Base-by-base conservation (phyloP, 805 yeast species). In the Candida silvatica region DNA sequence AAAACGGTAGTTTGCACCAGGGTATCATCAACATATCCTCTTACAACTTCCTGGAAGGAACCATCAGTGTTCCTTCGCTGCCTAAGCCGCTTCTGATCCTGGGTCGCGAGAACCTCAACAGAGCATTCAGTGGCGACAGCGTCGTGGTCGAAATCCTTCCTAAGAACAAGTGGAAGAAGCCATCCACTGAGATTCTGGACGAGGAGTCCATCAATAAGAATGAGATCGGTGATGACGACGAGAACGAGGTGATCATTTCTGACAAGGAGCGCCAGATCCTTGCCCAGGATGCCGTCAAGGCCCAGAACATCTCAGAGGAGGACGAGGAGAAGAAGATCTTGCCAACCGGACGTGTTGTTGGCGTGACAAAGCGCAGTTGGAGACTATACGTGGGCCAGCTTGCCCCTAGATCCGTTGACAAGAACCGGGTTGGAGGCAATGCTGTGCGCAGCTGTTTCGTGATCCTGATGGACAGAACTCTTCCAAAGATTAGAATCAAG, bases 291-390 rank as follows among this genome's bases (percentile, higher is more conserved):
- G 96, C 96, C 1, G 64, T 74, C 22, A 56, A 58, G 30, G 80
- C 79, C 2, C 82, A 77, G 24, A 47, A 59, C 3, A 45, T 49
- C 7, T 58, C 67, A 20, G 56, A 53, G 9, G 66, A 61, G 3
- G 69, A 62, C 14, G 58, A 56, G 17, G 55, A 60, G 8, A 55
- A 54, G 32, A 71, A 71, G 43, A 56, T 80, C 17, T 87, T 82
- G 51, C 98, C 97, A n/a, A 90, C 98, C 0, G 97, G 94, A 3
- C 74, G 76, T 45, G 82, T 92, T 24, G 97, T 92, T 9, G 94
- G 95, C 20, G 71, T 92, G 18, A 64, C 78, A 28, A 80, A 85
- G 60, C 73, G 99, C 59, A 84, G 90, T 41, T 92, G 98, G 98
- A 74, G 98, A 56, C 77, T 79, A 45, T 92, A 88, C 52, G 98